Base-by-base conservation (phyloP, 108 stramenopile species). In the Pseudonitzschia delicatissima region DNA sequence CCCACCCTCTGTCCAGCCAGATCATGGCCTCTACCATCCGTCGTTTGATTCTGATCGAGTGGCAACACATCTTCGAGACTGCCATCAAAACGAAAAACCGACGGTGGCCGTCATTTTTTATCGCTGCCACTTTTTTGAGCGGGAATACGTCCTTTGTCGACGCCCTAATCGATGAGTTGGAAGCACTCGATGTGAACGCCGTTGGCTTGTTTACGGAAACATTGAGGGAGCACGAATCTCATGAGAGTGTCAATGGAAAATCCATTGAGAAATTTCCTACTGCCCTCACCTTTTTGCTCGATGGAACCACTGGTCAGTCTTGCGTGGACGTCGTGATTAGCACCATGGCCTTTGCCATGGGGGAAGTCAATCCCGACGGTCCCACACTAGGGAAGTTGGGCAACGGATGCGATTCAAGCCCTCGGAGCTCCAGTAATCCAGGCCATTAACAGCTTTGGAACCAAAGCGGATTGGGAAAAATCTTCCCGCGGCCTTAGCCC, bases 291-390 rank as follows among this genome's bases (percentile, higher is more conserved):
- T 55, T 17, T 27, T 28, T 55, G 29, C 31, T 55, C n/a, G 53
- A 55, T 29, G 53, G 8, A 8, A 27, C 29, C 13, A 55, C 53
- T 6, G 53, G 53, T 27, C 12, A 27, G 11, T 31, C 26, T 29
- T 12, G 9, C 29, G 53, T 34, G 53, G 53, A 55, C 32, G 53
- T 15, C 53, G 5, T 55, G 7, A 27, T 55, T 12, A 55, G 53
- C 32, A 55, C 53, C 31, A 55, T 55, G 53, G 53, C 53, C 32
- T 55, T 55, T 55, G 53, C 53, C 29, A 55, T 55, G 53, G 53
- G 53, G 2, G 32, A 55, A 29, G 53, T 55, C 29, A 55, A 55
- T 28, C 53, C 53, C 26, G 53, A 55, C 32, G 53, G 53, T 9
- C 53, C 53, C 6, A 55, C 53, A 4, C 53, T 55, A 5, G 53